These are phyloP conservation scores for Acacia pycnantha DNA, from an alignment of 331 rosid genomes.

Conservation along the genomic window DNA sequence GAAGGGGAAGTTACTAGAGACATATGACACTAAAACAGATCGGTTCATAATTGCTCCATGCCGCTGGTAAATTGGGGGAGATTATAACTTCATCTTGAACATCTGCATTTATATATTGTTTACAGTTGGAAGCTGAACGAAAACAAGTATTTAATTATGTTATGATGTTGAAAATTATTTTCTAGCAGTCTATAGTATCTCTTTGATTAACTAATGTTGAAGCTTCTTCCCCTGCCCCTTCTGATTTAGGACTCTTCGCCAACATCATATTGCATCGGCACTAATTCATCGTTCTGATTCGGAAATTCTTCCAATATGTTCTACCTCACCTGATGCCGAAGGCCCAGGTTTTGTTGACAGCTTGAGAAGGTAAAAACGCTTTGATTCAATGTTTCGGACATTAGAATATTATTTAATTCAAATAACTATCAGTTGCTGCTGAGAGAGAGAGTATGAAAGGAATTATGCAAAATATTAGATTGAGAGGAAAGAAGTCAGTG, in stretches of 20 bases:
- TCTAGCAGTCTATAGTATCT: neutral
- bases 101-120: neutral
- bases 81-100: constrained; percentile 27
- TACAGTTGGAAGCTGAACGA: constrained; percentile 7
- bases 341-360: constrained; percentile 71
- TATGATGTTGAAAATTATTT: neutral
- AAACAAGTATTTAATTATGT: neutral
- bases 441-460: neutral
- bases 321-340: constrained; percentile 88
- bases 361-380: constrained; percentile 57
- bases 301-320: constrained; percentile 67
- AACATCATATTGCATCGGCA: constrained; percentile 34
- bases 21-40: constrained; percentile 70
- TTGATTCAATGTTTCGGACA: constrained; percentile 7
- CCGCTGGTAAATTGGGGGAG: constrained; percentile 57
- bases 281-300: constrained; percentile 53
- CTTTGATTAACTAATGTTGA: constrained; percentile 16
- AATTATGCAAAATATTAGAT: no score
- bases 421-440: neutral
- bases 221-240: constrained; percentile 10
- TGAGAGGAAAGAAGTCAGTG: no score
- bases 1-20: constrained; percentile 73
- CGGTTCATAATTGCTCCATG: constrained; percentile 70
- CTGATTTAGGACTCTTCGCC: constrained; percentile 51
- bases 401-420: neutral